phyloP scores from a whole-genome alignment of 2,329 filamentous ascomycete species.

The Cladophialophora bantiana region DNA sequence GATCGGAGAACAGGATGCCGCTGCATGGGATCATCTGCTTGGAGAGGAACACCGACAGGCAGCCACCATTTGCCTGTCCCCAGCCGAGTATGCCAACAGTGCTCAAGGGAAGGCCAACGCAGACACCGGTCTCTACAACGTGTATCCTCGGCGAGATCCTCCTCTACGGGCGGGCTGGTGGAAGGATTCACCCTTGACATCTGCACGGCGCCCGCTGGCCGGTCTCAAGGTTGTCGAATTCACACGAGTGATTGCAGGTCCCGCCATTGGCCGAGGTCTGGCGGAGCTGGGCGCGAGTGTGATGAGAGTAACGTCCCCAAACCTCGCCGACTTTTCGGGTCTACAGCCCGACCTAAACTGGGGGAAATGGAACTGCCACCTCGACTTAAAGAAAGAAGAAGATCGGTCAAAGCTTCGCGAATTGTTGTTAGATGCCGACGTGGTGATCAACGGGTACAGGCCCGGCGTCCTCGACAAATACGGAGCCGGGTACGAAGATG shows the following conservation, averaged over 20 bases:
- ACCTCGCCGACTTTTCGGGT: slow-evolving; percentile 55
- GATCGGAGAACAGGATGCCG: slow-evolving; percentile 44
- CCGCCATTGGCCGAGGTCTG: slow-evolving; percentile 50
- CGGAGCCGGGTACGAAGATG: slow-evolving; percentile 61
- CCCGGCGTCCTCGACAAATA: slow-evolving; percentile 60
- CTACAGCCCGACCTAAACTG: slow-evolving; percentile 76
- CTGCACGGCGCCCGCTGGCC: slow-evolving; percentile 49
- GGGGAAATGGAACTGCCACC: slow-evolving; percentile 70
- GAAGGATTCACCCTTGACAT: slow-evolving; percentile 36
- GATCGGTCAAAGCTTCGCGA: slow-evolving; percentile 50
- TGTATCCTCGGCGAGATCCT: slow-evolving; percentile 27
- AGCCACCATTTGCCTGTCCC: slow-evolving; percentile 49
- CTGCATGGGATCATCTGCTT: slow-evolving; percentile 44
- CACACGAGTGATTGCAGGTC: slow-evolving; percentile 54
- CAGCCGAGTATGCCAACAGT: slow-evolving; percentile 48
- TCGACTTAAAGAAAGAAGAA: slow-evolving; percentile 55
- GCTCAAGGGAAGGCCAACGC: slow-evolving; percentile 53
- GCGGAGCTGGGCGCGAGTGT: slow-evolving; percentile 56
- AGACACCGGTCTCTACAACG: slow-evolving; percentile 51
- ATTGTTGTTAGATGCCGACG: slow-evolving; percentile 58
- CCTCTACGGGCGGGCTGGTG: slow-evolving; percentile 9
- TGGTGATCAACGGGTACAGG: slow-evolving; percentile 63
- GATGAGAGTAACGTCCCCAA: slow-evolving; percentile 53
- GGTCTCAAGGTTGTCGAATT: slow-evolving; percentile 60
- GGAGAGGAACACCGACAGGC: slow-evolving; percentile 50